Base-by-base conservation (phyloP, 805 yeast species). In the Schwanniomyces vanrijiae region DNA sequence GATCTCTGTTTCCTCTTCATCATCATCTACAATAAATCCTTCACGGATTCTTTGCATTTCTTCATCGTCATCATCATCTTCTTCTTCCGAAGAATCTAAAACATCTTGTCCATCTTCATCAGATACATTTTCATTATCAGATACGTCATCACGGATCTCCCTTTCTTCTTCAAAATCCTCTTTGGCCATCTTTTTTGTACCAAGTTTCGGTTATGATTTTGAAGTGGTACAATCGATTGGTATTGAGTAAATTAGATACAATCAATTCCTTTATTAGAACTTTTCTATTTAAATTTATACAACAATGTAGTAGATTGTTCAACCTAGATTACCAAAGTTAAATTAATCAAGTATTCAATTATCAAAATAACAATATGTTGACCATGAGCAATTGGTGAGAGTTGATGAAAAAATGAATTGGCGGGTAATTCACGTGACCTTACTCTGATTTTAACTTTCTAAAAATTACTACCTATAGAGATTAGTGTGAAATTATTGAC, bases 11-110 rank as follows among this genome's bases (percentile, higher is more conserved):
- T 55, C 63, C n/a, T 71, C 83, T 11, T 76, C 95, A 48, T 87
- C 96, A 56, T 89, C 96, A 58, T 90, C 97, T 8, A 89, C 97
- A 59, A 92, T 91, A 66, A 92, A 90, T 0, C 97, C 97, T 51
- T 90, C 96, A 41, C 92, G 81, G 37, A 91, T 86, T 56, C 80
- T 81, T 54, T 85, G 79, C 40, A 87, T 82, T 59, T 91, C 97
- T 59, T 90, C 96, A 37, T 71, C 72, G 25, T 89, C 96, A 40
- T 85, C 91, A 31, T 88, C 96, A 6, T 88, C 96, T 35, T 90
- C 97, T 50, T 91, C 97, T 46, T 88, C 95, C 10, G 94, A 86
- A 8, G 95, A 87, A 55, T 88, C 68, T 50, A 78, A 77, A 16
- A 72, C 55, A 46, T 71, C 76, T 41, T 61, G 62, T 18, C 63